Conservation (phyloP, 1,284 basidiomycete species). For the Boletus smithii region DNA sequence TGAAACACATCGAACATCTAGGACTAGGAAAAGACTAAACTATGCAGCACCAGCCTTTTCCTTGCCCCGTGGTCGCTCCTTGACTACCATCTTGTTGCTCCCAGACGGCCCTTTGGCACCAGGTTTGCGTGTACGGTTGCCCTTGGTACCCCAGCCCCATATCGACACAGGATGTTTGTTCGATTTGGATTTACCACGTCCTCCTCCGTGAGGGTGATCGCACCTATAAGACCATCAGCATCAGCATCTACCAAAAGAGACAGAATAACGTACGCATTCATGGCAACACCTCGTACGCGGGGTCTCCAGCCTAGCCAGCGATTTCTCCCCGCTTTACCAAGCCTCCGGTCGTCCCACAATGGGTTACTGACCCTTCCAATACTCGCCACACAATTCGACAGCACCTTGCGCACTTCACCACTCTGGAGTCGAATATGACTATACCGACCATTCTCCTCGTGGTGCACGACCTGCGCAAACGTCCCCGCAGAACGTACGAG, state of each 20-base stretch:
- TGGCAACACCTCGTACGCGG: slow-evolving; percentile 92
- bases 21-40: background rate
- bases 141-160: slow-evolving; percentile 91
- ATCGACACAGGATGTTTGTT: slow-evolving; percentile 90
- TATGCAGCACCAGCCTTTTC: slow-evolving; percentile 48
- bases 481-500: slow-evolving; percentile 91
- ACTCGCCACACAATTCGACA: slow-evolving; percentile 83
- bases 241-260: background rate
- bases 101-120: slow-evolving; percentile 81
- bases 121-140: slow-evolving; percentile 89
- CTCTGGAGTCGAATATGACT: slow-evolving; percentile 86
- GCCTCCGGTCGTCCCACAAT: slow-evolving; percentile 78
- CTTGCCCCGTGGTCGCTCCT: slow-evolving; percentile 82
- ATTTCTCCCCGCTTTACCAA: slow-evolving; percentile 91
- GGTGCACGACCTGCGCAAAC: slow-evolving; percentile 78
- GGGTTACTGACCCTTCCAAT: slow-evolving; percentile 92
- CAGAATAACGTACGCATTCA: slow-evolving; percentile 78
- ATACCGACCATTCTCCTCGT: slow-evolving; percentile 68
- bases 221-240: slow-evolving; percentile 43
- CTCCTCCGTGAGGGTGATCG: slow-evolving; percentile 98
- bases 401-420: slow-evolving; percentile 88
- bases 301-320: slow-evolving; percentile 90
- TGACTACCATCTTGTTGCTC: slow-evolving; percentile 94
- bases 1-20: too few relatives aligned
- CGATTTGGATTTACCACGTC: slow-evolving; percentile 96